These are phyloP conservation scores for Penicillium carneum DNA, from an alignment of 2,329 filamentous ascomycete species.

Conservation along the genomic window DNA sequence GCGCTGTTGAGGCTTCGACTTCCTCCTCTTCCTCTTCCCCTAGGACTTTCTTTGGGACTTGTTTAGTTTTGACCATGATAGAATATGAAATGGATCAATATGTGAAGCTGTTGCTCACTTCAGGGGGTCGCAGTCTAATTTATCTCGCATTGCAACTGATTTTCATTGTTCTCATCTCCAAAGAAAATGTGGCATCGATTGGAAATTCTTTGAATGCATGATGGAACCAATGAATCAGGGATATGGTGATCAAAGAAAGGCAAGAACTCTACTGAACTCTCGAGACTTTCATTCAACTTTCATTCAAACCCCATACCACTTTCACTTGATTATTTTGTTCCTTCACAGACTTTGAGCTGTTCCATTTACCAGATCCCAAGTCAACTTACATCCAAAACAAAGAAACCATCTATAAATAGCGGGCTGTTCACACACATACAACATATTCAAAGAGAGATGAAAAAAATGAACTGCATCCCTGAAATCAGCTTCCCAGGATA, in stretches of 20 bases:
- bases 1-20: not conserved
- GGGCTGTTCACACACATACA: too few species aligned
- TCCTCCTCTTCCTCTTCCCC: not conserved
- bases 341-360: not conserved
- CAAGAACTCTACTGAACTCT: not conserved
- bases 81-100: not conserved
- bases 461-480: not conserved
- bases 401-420: not conserved
- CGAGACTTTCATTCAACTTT: not conserved
- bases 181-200: not conserved
- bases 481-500: not conserved
- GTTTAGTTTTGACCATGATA: not conserved
- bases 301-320: not conserved
- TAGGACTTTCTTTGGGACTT: not conserved
- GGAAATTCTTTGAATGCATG: not conserved
- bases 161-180: constrained; percentile 1
- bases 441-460: not conserved
- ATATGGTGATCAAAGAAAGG: not conserved
- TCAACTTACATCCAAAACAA: not conserved
- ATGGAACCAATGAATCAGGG: not conserved
- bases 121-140: not conserved
- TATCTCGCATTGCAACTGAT: not conserved
- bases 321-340: not conserved
- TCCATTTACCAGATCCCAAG: not conserved
- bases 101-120: not conserved